These are phyloP conservation scores for Euphrasia confusa DNA, from an alignment of 257 asterid genomes.

Conservation along the genomic window DNA sequence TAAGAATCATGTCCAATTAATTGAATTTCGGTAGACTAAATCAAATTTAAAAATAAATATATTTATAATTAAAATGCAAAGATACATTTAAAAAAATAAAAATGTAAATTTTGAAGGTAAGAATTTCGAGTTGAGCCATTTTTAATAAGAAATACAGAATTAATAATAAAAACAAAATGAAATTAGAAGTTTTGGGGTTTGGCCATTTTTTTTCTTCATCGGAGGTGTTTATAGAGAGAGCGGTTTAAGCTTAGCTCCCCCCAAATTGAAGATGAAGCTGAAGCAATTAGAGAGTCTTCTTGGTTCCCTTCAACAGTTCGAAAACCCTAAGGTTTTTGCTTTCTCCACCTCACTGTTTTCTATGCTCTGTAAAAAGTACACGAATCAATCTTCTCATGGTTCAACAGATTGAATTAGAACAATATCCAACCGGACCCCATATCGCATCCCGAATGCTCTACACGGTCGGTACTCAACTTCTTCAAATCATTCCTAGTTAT, in stretches of 20 bases:
- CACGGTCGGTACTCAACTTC: conserved; percentile 60
- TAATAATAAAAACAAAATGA: too few relatives aligned
- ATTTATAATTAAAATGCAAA: too few relatives aligned
- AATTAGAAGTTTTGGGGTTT: too few relatives aligned
- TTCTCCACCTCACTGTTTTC: background rate
- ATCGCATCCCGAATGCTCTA: conserved; percentile 88
- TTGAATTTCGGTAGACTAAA: too few relatives aligned
- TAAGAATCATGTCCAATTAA: too few relatives aligned
- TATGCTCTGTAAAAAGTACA: background rate
- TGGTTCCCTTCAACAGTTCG: conserved; percentile 72
- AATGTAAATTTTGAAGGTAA: too few relatives aligned
- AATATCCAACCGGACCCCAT: conserved; percentile 96
- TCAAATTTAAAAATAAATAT: too few relatives aligned
- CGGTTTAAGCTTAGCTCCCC: background rate
- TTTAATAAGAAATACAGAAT: too few relatives aligned
- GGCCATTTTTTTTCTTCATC: too few relatives aligned
- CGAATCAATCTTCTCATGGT: conserved; percentile 7
- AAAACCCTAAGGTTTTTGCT: conserved; percentile 59
- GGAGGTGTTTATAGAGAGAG: too few relatives aligned
- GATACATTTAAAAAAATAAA: too few relatives aligned
- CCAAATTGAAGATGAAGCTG: conserved; percentile 56
- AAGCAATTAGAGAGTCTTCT: conserved; percentile 66
- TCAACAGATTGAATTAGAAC: conserved; percentile 83
- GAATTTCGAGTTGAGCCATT: too few relatives aligned
- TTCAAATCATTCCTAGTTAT: background rate